A percentile compares a stretch with the other conserved stretches of the same genome.
Evolutionary conservation across 352 stramenopile species (phyloP).

Genomic region (Thalassiosira oceanica): DNA sequence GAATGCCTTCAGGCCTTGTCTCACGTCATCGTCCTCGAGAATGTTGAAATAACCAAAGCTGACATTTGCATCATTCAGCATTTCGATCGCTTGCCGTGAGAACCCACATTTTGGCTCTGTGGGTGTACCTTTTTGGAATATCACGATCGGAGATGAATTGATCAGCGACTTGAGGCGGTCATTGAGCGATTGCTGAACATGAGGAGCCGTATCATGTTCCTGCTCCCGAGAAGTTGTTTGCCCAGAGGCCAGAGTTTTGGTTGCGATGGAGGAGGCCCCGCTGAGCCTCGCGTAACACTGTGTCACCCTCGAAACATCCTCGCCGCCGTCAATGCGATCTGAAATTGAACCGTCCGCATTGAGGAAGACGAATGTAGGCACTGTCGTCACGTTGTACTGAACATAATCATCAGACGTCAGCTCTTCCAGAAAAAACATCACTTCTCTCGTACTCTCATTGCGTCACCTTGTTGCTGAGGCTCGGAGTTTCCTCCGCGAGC

Average conservation of each 20-base stretch:
- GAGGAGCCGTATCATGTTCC: not conserved
- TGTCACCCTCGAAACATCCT: constrained; percentile 60
- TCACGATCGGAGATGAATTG: constrained; percentile 87
- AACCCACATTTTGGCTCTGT: constrained; percentile 91
- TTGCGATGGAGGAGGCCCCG: constrained; percentile 1
- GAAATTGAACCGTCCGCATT: constrained; percentile 46
- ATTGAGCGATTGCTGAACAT: constrained; percentile 48
- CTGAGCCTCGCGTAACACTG: constrained; percentile 28
- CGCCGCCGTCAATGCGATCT: constrained; percentile 76
- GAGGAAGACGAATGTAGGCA: constrained; percentile 92
- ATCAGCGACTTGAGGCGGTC: constrained; percentile 85
- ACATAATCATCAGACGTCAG: constrained; percentile 1
- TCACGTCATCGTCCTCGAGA: constrained; percentile 88
- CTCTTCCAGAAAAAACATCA: no score
- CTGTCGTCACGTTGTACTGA: constrained; percentile 82
- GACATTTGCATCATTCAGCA: constrained; percentile 88
- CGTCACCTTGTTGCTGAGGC: constrained; percentile 33
- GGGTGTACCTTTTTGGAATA: constrained; percentile 95
- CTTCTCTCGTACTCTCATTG: not conserved
- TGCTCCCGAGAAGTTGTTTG: not conserved
- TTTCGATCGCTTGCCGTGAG: constrained; percentile 89
- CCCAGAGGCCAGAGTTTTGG: not conserved
- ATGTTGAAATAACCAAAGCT: constrained; percentile 95
- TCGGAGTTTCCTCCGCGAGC: constrained; percentile 49
- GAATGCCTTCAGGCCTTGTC: constrained; percentile 93